Percentiles rank a stretch among this genome's conserved stretches.
Conservation (phyloP, 2,329 filamentous ascomycete species). For the Mycosphaerelloides madeirae region DNA sequence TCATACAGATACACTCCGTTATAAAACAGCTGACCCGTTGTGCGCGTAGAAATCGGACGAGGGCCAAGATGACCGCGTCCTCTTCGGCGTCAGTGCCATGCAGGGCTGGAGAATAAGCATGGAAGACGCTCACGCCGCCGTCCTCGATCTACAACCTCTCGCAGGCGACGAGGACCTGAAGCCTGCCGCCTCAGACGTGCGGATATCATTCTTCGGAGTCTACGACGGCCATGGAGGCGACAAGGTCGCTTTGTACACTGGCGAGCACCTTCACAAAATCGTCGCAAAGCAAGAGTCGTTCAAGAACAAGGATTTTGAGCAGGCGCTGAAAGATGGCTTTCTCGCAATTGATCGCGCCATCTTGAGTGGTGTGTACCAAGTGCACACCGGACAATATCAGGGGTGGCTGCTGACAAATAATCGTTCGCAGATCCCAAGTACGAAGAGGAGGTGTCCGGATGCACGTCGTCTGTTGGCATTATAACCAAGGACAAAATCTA, state of each 20-base stretch:
- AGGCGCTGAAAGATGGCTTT: slow-evolving; percentile 95
- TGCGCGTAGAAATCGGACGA: slow-evolving; percentile 69
- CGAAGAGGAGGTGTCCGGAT: slow-evolving; percentile 95
- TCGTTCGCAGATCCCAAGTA: slow-evolving; percentile 75
- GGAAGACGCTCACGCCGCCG: slow-evolving; percentile 89
- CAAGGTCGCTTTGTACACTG: slow-evolving; percentile 89
- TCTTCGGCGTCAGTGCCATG: slow-evolving; percentile 97
- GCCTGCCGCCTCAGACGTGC: slow-evolving; percentile 61
- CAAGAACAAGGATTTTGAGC: slow-evolving; percentile 83
- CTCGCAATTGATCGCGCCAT: slow-evolving; percentile 94
- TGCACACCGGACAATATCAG: not conserved
- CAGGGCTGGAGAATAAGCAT: slow-evolving; percentile 99
- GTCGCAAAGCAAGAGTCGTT: slow-evolving; percentile 92
- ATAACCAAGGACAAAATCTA: slow-evolving; percentile 90
- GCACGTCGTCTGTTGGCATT: slow-evolving; percentile 87
- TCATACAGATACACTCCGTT: not conserved
- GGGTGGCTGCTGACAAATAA: slow-evolving; percentile 24
- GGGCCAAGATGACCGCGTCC: slow-evolving; percentile 86
- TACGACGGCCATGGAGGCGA: slow-evolving; percentile 97
- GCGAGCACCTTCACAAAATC: slow-evolving; percentile 89
- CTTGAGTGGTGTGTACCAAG: slow-evolving; percentile 67
- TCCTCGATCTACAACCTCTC: slow-evolving; percentile 76
- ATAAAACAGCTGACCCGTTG: not conserved
- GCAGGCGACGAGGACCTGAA: slow-evolving; percentile 48
- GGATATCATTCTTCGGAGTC: slow-evolving; percentile 93